Percentiles rank a stretch among this genome's conserved stretches.
Evolutionary conservation across 805 yeast species (phyloP).

Genomic region (Wickerhamiella spandovensis): DNA sequence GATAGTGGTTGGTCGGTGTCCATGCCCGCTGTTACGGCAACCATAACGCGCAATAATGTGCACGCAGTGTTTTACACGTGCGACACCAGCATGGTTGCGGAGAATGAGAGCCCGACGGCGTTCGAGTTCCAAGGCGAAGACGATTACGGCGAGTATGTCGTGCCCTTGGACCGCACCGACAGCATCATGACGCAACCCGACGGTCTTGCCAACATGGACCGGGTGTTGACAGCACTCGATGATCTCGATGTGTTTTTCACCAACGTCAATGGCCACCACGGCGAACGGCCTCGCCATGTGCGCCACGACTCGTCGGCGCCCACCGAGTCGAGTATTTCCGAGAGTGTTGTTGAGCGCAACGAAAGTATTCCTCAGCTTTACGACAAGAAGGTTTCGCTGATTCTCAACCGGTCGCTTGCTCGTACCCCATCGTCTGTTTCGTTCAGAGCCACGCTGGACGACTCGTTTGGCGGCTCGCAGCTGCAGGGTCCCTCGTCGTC

Average conservation of each 20-base stretch:
- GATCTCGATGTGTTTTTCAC: constrained; percentile 20
- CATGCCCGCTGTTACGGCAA: constrained; percentile 83
- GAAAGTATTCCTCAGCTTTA: constrained; percentile 53
- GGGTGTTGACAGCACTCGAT: constrained; percentile 18
- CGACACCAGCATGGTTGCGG: constrained; percentile 21
- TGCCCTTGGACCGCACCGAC: constrained; percentile 1
- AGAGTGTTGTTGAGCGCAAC: constrained; percentile 5
- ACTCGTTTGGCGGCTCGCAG: constrained; percentile 31
- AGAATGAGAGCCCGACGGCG: constrained; percentile 20
- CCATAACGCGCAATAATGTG: constrained; percentile 79
- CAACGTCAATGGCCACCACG: constrained; percentile 5
- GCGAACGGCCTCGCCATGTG: not conserved
- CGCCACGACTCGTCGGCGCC: constrained; percentile 1
- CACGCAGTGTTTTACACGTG: constrained; percentile 93
- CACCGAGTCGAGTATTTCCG: constrained; percentile 7
- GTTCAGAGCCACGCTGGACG: constrained; percentile 63
- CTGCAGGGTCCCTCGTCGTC: no score
- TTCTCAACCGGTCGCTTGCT: constrained; percentile 58
- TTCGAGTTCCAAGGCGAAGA: constrained; percentile 26
- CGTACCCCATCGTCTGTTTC: constrained; percentile 64
- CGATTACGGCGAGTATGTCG: constrained; percentile 6
- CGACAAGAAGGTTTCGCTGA: constrained; percentile 67
- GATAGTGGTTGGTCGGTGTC: constrained; percentile 97
- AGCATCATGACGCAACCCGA: constrained; percentile 2
- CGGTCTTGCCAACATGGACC: constrained; percentile 17